Evolutionary conservation across 2,329 filamentous ascomycete species (phyloP).

Genomic region (Zelopaecilomyces penicillatus): DNA sequence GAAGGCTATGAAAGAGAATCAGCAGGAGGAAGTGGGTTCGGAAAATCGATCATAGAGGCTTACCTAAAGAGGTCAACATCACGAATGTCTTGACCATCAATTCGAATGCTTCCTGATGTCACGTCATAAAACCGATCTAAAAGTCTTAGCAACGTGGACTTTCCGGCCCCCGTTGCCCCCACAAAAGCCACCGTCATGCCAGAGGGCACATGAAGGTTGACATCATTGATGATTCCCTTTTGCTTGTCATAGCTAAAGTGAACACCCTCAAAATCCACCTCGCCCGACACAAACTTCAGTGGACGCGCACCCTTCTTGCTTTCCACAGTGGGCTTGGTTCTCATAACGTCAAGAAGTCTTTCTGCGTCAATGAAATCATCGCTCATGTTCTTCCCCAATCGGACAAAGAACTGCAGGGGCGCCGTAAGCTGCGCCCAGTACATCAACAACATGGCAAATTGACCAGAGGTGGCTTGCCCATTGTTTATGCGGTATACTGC

Average conservation of each 20-base stretch:
- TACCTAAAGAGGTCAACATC: slow-evolving; percentile 43
- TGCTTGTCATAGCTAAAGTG: slow-evolving; percentile 52
- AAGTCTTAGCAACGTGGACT: slow-evolving; percentile 51
- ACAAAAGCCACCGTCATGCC: slow-evolving; percentile 52
- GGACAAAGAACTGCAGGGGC: slow-evolving; percentile 61
- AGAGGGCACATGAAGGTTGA: slow-evolving; percentile 42
- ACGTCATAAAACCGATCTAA: slow-evolving; percentile 53
- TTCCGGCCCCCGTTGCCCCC: slow-evolving; percentile 51
- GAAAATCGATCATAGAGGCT: neutral
- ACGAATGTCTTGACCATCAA: slow-evolving; percentile 50
- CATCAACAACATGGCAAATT: slow-evolving; percentile 62
- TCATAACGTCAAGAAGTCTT: slow-evolving; percentile 49
- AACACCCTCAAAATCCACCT: slow-evolving; percentile 47
- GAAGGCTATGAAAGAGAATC: slow-evolving; percentile 30
- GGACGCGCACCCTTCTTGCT: slow-evolving; percentile 43
- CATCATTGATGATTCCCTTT: slow-evolving; percentile 46
- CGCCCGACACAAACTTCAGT: slow-evolving; percentile 42
- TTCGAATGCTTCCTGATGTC: slow-evolving; percentile 40
- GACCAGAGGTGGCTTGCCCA: slow-evolving; percentile 51
- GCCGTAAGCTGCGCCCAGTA: slow-evolving; percentile 68
- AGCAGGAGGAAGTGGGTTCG: slow-evolving; percentile 10
- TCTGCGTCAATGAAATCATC: slow-evolving; percentile 51
- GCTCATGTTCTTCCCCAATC: slow-evolving; percentile 47
- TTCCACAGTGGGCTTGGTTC: slow-evolving; percentile 45
- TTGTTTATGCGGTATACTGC: slow-evolving; percentile 58